Conservation (phyloP, 2,329 filamentous ascomycete genomes). For the Fusarium sp. region DNA sequence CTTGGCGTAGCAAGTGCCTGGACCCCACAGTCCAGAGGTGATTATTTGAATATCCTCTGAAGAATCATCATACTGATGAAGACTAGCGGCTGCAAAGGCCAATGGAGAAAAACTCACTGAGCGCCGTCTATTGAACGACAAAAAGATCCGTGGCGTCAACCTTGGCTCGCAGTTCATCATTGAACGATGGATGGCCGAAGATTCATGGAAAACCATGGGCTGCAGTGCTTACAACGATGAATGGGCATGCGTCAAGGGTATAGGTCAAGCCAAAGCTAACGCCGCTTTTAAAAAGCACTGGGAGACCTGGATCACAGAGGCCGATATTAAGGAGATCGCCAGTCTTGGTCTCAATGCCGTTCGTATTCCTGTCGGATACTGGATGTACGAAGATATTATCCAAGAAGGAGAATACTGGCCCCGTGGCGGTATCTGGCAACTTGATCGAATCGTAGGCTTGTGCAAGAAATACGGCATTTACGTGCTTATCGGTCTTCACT, state of each 20-base stretch:
- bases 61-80: neutral
- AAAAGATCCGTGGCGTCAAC: slow-evolving; percentile 44
- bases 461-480: slow-evolving; percentile 41
- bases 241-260: slow-evolving; percentile 41
- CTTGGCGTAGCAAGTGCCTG: slow-evolving; percentile 1
- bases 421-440: slow-evolving; percentile 40
- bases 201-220: slow-evolving; percentile 42
- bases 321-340: slow-evolving; percentile 41
- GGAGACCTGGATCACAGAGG: slow-evolving; percentile 40
- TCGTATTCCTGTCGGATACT: slow-evolving; percentile 45
- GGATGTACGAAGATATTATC: slow-evolving; percentile 44
- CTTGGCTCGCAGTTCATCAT: slow-evolving; percentile 46
- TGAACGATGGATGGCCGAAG: slow-evolving; percentile 44
- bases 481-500: slow-evolving; percentile 44
- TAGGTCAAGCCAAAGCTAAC: slow-evolving; percentile 42
- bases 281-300: slow-evolving; percentile 42
- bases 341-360: slow-evolving; percentile 41
- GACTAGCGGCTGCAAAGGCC: neutral
- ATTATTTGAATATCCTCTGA: too few species aligned
- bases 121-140: slow-evolving; percentile 23
- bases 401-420: slow-evolving; percentile 37
- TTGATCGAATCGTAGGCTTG: slow-evolving; percentile 44
- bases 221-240: slow-evolving; percentile 42
- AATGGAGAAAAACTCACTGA: neutral
- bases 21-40: slow-evolving; percentile 22